phyloP scores from a whole-genome alignment of 139 green algal genomes.

The Ettlia oleoabundans region DNA sequence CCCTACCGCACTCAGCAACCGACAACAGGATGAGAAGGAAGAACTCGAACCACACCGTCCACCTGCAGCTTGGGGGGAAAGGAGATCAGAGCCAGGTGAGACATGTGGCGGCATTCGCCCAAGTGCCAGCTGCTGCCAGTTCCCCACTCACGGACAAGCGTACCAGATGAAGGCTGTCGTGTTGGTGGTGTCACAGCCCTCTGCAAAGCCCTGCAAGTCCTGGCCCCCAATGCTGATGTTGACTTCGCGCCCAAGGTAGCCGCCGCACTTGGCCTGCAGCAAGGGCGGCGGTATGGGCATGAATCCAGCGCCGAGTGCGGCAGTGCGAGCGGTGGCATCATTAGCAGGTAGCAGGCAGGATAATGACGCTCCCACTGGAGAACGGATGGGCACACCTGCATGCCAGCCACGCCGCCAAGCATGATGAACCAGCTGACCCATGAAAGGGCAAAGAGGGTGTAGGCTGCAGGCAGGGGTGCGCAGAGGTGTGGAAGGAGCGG shows the following conservation, averaged over 20 bases:
- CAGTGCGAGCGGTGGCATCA: no score
- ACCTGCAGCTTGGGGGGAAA: no score
- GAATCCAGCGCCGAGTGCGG: background rate
- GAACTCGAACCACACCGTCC: slow-evolving; percentile 27
- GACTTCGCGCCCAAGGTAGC: background rate
- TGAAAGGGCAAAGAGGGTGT: background rate
- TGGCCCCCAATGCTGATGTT: background rate
- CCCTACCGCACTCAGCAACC: slow-evolving; percentile 10
- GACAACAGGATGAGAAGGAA: slow-evolving; percentile 33
- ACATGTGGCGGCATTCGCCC: no score
- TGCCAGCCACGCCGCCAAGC: slow-evolving; percentile 12
- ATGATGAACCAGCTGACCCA: background rate
- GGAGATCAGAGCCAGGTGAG: no score
- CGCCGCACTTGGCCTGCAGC: slow-evolving; percentile 12
- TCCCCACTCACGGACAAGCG: background rate
- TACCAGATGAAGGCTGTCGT: slow-evolving; percentile 23
- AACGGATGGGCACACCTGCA: background rate
- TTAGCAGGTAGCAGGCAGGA: no score
- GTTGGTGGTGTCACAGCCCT: slow-evolving; percentile 12
- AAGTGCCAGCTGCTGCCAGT: no score
- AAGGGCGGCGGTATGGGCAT: background rate
- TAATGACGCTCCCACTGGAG: background rate
- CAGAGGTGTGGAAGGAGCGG: no score
- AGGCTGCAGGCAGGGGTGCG: background rate
- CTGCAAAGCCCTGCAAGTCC: background rate